phyloP scores from a whole-genome alignment of 257 asterid genomes.

The Lantana camara region DNA sequence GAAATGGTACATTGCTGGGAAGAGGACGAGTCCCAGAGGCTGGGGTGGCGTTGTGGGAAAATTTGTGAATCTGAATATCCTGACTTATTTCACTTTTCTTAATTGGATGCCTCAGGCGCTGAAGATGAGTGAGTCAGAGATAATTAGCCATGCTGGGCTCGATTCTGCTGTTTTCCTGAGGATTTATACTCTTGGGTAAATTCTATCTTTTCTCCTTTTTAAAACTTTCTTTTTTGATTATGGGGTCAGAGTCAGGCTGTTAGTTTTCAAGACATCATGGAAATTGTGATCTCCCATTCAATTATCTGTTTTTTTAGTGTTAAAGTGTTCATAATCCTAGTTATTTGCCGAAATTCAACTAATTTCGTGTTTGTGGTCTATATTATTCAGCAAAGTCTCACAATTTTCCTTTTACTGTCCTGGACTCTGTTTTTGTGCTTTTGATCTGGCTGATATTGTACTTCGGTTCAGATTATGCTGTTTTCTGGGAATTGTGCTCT shows the following conservation, averaged over 20 bases:
- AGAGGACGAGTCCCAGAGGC: constrained; percentile 63
- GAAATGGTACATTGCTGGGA: constrained; percentile 88
- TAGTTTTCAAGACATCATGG: constrained; percentile 1
- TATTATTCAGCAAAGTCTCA: too few relatives aligned
- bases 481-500: background rate
- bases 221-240: background rate
- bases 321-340: constrained; percentile 10
- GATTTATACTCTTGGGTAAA: constrained; percentile 89
- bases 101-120: constrained; percentile 99
- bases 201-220: constrained; percentile 1
- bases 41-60: constrained; percentile 78
- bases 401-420: background rate
- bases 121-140: constrained; percentile 82
- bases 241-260: constrained; percentile 11
- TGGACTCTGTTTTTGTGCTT: constrained; percentile 5
- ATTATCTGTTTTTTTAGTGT: constrained; percentile 7
- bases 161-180: constrained; percentile 98
- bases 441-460: constrained; percentile 8
- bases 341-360: background rate
- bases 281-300: constrained; percentile 16
- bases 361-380: too few relatives aligned
- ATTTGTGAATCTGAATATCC: constrained; percentile 71
- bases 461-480: background rate
- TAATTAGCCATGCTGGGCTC: constrained; percentile 89
- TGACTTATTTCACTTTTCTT: constrained; percentile 83